phyloP scores from a whole-genome alignment of 2,329 filamentous ascomycete genomes.

The Colletotrichum aenigma region DNA sequence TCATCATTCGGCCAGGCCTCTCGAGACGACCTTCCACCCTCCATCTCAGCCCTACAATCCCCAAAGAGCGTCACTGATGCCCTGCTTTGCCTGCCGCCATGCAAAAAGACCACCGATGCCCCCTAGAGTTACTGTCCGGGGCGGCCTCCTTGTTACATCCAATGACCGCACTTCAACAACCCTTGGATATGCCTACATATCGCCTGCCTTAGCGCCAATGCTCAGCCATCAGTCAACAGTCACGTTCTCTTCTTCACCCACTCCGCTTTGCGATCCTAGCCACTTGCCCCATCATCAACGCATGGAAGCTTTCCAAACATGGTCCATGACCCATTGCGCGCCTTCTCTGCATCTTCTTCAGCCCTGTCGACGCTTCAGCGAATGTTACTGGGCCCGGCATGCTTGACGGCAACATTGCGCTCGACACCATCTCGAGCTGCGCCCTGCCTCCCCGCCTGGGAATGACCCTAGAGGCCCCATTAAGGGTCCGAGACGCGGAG shows the following conservation, averaged over 20 bases:
- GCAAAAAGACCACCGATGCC: background rate
- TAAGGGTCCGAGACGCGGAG: background rate
- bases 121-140: background rate
- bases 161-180: background rate
- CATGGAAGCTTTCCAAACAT: background rate
- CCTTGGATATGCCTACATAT: background rate
- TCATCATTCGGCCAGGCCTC: background rate
- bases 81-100: background rate
- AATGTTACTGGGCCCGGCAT: background rate
- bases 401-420: background rate
- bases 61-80: background rate
- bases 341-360: constrained; percentile 12
- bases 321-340: background rate
- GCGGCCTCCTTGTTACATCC: constrained; percentile 6
- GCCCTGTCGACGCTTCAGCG: constrained; percentile 3
- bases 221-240: constrained; percentile 6
- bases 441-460: background rate
- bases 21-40: background rate
- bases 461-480: background rate
- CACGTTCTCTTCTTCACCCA: background rate
- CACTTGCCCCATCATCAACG: background rate
- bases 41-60: constrained; percentile 18
- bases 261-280: background rate
- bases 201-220: constrained; percentile 7
- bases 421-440: background rate